phyloP scores from a whole-genome alignment of 2,329 filamentous ascomycete species.

The Botrytis paeoniae region DNA sequence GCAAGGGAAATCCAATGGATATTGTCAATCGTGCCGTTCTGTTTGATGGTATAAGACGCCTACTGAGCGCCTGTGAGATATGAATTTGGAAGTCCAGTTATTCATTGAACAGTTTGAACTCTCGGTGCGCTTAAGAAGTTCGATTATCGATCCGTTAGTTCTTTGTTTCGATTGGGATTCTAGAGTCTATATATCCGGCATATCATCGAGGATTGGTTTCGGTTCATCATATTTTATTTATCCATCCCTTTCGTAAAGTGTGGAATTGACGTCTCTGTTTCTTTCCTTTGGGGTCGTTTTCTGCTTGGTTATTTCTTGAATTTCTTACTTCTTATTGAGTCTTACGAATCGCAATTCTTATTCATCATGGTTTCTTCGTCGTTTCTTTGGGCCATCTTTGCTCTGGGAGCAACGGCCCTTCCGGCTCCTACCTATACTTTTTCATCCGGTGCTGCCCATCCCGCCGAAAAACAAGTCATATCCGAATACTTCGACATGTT shows the following conservation, averaged over 20 bases:
- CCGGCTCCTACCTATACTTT: conserved; percentile 33
- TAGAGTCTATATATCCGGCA: conserved; percentile 16
- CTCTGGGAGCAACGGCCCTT: conserved; percentile 47
- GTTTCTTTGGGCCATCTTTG: conserved; percentile 44
- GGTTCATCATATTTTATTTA: neutral
- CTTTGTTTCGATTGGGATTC: conserved; percentile 1
- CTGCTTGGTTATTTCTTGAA: conserved; percentile 2
- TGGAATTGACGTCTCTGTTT: neutral
- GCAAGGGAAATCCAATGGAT: neutral
- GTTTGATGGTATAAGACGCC: conserved; percentile 18
- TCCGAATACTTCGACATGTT: conserved; percentile 61
- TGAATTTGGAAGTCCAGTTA: conserved; percentile 12
- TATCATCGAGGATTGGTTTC: neutral
- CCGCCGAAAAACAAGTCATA: conserved; percentile 41
- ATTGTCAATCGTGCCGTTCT: conserved; percentile 7
- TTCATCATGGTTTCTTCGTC: conserved; percentile 18
- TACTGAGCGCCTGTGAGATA: conserved; percentile 9
- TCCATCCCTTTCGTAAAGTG: conserved; percentile 8
- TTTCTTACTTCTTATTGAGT: neutral
- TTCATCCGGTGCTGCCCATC: conserved; percentile 26
- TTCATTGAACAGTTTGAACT: conserved; percentile 7
- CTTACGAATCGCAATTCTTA: neutral
- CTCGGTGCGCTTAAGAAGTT: conserved; percentile 15
- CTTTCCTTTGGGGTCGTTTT: conserved; percentile 6
- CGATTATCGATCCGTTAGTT: conserved; percentile 3